Conservation (phyloP, 345 rosid species). For the Hibiscus trionum region DNA sequence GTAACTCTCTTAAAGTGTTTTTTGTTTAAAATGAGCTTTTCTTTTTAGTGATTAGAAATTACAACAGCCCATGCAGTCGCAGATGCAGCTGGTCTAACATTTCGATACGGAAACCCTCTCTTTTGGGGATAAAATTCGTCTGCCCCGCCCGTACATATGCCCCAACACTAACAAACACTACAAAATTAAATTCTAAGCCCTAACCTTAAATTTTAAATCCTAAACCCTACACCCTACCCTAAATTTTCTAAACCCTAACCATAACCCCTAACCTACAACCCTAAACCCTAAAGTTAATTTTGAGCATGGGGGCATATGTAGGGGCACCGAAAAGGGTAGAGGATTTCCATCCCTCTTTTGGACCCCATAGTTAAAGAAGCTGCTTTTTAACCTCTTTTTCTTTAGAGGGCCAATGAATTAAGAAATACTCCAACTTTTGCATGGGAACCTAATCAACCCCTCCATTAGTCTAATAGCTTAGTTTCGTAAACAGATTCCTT, state of each 20-base stretch:
- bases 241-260: too few relatives aligned
- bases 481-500: conserved; percentile 18
- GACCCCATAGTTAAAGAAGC: conserved; percentile 25
- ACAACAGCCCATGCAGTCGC: neutral
- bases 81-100: conserved; percentile 17
- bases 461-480: conserved; percentile 12
- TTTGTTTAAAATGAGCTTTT: conserved; percentile 34
- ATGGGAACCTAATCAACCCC: conserved; percentile 29
- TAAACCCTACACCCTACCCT: too few relatives aligned
- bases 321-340: too few relatives aligned
- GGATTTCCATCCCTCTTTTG: too few relatives aligned
- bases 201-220: too few relatives aligned
- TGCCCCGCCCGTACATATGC: too few relatives aligned
- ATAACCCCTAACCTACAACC: too few relatives aligned
- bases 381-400: conserved; percentile 30
- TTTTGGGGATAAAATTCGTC: too few relatives aligned
- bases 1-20: conserved; percentile 36
- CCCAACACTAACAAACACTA: too few relatives aligned
- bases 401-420: neutral
- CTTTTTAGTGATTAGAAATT: conserved; percentile 11
- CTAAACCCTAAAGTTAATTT: too few relatives aligned
- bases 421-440: conserved; percentile 29
- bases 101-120: conserved; percentile 15
- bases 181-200: too few relatives aligned
- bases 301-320: too few relatives aligned